Conservation (phyloP, 768 basidiomycete genomes). For the Macrocybe gigantea region DNA sequence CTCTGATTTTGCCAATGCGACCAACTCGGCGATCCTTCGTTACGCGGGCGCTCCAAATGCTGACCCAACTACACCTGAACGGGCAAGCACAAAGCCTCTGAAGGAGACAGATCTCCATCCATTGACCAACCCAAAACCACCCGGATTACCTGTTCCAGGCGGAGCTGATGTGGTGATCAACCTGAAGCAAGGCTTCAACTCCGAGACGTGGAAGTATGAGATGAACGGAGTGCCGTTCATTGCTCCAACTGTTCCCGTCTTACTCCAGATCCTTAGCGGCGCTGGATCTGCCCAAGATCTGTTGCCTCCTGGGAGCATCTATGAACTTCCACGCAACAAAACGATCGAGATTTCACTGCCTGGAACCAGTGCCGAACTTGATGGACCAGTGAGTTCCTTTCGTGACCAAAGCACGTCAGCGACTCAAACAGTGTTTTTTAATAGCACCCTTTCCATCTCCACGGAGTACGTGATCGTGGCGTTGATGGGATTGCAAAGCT, state of each 20-base stretch:
- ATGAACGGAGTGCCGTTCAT: neutral
- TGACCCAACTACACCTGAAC: constrained; percentile 17
- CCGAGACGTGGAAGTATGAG: too few relatives aligned
- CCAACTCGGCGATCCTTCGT: constrained; percentile 18
- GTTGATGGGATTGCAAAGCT: neutral
- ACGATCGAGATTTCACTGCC: constrained; percentile 31
- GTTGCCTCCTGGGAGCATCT: constrained; percentile 25
- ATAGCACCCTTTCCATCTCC: constrained; percentile 24
- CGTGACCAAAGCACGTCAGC: neutral
- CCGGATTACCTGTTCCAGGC: neutral
- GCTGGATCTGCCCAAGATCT: constrained; percentile 12
- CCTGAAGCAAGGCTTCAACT: too few relatives aligned
- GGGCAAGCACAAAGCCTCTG: too few relatives aligned
- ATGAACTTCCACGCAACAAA: constrained; percentile 27
- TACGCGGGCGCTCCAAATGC: constrained; percentile 28
- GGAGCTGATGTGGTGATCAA: neutral
- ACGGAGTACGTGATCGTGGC: constrained; percentile 16
- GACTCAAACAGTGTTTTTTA: constrained; percentile 9
- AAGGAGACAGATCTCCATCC: too few relatives aligned
- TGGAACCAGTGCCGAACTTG: constrained; percentile 6
- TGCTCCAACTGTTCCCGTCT: constrained; percentile 1
- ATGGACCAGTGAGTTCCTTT: constrained; percentile 1
- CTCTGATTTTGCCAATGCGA: neutral
- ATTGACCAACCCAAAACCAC: too few relatives aligned
- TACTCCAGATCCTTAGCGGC: constrained; percentile 7